Evolutionary conservation across 179 eudicot genomes (phyloP).

Genomic region (Amaranthus tricolor): DNA sequence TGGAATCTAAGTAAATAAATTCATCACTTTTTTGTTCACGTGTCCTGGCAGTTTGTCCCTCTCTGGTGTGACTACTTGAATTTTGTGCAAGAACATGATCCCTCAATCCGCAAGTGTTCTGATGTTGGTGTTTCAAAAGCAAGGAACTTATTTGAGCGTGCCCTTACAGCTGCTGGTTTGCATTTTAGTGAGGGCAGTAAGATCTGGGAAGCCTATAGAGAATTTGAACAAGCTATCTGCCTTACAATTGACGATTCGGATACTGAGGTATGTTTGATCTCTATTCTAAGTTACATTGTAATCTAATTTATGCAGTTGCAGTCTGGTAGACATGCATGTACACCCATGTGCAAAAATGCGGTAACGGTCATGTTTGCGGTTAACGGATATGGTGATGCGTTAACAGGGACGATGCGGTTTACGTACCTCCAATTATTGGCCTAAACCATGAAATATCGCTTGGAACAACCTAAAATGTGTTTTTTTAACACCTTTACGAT

Average conservation of each 20-base stretch:
- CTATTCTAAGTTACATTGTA: not conserved
- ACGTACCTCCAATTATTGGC: too few relatives aligned
- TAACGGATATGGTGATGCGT: too few relatives aligned
- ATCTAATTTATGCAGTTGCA: not conserved
- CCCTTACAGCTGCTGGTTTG: conserved; percentile 82
- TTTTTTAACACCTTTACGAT: too few relatives aligned
- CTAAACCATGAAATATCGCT: too few relatives aligned
- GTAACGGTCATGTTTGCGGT: too few relatives aligned
- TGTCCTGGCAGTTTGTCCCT: conserved; percentile 64
- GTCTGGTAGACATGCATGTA: not conserved
- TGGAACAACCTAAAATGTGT: too few relatives aligned
- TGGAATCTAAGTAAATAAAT: conserved; percentile 9
- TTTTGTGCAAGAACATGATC: conserved; percentile 74
- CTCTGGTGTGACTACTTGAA: conserved; percentile 86
- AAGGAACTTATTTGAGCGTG: conserved; percentile 88
- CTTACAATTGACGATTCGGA: conserved; percentile 53
- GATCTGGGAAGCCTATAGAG: conserved; percentile 87
- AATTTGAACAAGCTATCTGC: conserved; percentile 69
- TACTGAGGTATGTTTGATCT: conserved; percentile 47
- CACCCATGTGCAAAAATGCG: not conserved
- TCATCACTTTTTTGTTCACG: conserved; percentile 14
- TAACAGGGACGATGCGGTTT: too few relatives aligned
- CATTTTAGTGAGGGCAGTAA: conserved; percentile 79
- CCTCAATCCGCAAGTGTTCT: conserved; percentile 59
- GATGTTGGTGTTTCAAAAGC: conserved; percentile 64